Percentiles rank a stretch among this genome's conserved stretches.
Conservation (phyloP, 2,329 filamentous ascomycete species). For the Colletotrichum brevisporum region DNA sequence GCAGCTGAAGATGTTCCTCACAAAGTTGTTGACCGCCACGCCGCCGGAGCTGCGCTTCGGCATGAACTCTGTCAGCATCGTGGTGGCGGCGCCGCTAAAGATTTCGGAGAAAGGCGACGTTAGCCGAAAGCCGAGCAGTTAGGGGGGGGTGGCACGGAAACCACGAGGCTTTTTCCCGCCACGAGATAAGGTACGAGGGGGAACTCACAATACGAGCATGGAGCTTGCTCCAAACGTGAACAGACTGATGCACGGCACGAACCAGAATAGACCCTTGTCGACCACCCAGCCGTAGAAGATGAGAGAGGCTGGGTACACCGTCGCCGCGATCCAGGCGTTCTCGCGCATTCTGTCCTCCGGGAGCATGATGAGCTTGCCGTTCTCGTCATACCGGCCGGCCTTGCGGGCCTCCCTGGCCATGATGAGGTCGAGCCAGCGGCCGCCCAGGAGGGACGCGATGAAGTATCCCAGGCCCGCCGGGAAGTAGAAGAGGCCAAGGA, state of each 20-base stretch:
- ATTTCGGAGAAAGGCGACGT: neutral
- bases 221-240: constrained; percentile 83
- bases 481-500: constrained; percentile 84
- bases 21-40: constrained; percentile 86
- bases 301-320: constrained; percentile 78
- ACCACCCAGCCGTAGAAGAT: constrained; percentile 85
- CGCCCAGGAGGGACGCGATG: constrained; percentile 76
- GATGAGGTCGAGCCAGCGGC: constrained; percentile 84
- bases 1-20: constrained; percentile 83
- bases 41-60: constrained; percentile 78
- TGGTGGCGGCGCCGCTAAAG: constrained; percentile 73
- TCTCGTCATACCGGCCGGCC: constrained; percentile 76
- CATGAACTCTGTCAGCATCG: constrained; percentile 90
- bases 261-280: constrained; percentile 75
- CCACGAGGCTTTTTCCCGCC: too few species aligned
- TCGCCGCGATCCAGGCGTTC: constrained; percentile 83
- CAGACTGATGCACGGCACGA: constrained; percentile 73
- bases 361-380: constrained; percentile 75
- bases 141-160: too few species aligned
- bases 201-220: constrained; percentile 79
- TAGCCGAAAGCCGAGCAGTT: constrained; percentile 23
- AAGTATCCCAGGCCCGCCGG: constrained; percentile 82
- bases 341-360: constrained; percentile 88
- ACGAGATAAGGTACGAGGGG: neutral
- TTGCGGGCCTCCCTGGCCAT: constrained; percentile 83